Base-by-base conservation (phyloP, 148 eudicot genomes). In the Gaultheria prostrata region DNA sequence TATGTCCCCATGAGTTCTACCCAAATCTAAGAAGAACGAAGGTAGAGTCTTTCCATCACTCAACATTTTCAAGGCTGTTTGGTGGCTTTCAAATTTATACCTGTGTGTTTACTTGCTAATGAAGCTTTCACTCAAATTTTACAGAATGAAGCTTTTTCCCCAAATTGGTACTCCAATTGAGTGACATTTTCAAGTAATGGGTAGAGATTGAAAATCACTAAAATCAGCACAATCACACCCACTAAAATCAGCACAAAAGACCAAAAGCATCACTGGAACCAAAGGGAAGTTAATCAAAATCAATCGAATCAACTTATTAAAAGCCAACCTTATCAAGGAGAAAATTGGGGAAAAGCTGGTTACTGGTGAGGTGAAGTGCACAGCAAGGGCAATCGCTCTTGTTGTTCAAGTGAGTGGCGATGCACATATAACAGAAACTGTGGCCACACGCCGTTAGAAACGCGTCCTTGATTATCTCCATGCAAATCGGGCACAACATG, bases 391-490 rank as follows among this genome's bases (percentile, higher is more conserved):
- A 95, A 79, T 94, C 93, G 49, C 82, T 90, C 89, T 93, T 95
- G 85, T 87, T 85, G 35, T 87, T 88, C 53, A 95, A 91, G 74
- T 95, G 98, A 39, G 94, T 92, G 14, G 83, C 84, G 32, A 95
- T 95, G 82, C 98, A 95, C 92, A 92, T 92, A 80, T 91, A 94
- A 84, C 98, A 95, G 67, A 85, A 95, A 70, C 97, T 95, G 86
- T 95, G 98, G 18, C 95, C 98, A 33, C 98, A 95, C 20, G 97
- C 89, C 61, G 97, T 95, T 1, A 93, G 82, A 79, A 95, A 93
- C 39, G 95, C 97, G 43, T 92, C 97, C 85, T 89, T 95, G 20
- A 87, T 81, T 13, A 83, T 75, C 85, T 89, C 91, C 92, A 92
- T 89, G 80, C 92, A 91, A 82, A 88, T 91, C 69, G 92, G 90